Evolutionary conservation across 2,329 filamentous ascomycete species (phyloP).

Genomic region (Massarina eburnea): DNA sequence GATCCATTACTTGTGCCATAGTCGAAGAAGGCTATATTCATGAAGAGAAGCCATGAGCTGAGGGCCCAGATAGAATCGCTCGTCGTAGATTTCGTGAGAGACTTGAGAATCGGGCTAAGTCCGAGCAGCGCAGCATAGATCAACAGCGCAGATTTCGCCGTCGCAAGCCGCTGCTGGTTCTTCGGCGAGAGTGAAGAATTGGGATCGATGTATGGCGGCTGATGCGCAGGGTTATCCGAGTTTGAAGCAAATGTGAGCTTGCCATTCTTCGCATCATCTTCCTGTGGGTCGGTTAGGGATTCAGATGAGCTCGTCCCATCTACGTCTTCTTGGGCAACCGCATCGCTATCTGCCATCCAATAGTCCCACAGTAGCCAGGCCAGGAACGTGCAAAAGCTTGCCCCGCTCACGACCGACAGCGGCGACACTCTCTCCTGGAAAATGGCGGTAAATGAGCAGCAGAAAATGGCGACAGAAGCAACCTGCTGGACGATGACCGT

Average conservation of each 20-base stretch:
- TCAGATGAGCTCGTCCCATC: constrained; percentile 12
- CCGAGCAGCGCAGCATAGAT: constrained; percentile 93
- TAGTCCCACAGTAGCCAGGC: constrained; percentile 92
- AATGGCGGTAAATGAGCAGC: constrained; percentile 91
- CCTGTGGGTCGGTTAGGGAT: constrained; percentile 34
- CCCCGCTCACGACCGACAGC: constrained; percentile 83
- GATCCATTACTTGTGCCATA: constrained; percentile 72
- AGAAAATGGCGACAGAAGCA: constrained; percentile 90
- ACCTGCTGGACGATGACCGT: constrained; percentile 98
- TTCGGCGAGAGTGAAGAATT: constrained; percentile 52
- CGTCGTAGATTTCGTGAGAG: constrained; percentile 88
- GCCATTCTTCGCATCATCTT: constrained; percentile 46
- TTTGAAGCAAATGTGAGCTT: not conserved
- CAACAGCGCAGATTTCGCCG: constrained; percentile 86
- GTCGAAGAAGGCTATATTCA: constrained; percentile 98
- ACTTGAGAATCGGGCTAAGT: constrained; percentile 92
- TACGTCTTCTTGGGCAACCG: constrained; percentile 22
- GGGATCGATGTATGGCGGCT: constrained; percentile 40
- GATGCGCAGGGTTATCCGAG: constrained; percentile 45
- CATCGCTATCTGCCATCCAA: constrained; percentile 63
- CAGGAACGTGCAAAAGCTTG: constrained; percentile 77
- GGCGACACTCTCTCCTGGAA: constrained; percentile 85
- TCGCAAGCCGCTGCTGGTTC: constrained; percentile 69
- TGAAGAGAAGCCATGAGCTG: constrained; percentile 86
- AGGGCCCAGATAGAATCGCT: constrained; percentile 97